phyloP scores from a whole-genome alignment of 2,329 filamentous ascomycete genomes.

The Hypocreales sp. region DNA sequence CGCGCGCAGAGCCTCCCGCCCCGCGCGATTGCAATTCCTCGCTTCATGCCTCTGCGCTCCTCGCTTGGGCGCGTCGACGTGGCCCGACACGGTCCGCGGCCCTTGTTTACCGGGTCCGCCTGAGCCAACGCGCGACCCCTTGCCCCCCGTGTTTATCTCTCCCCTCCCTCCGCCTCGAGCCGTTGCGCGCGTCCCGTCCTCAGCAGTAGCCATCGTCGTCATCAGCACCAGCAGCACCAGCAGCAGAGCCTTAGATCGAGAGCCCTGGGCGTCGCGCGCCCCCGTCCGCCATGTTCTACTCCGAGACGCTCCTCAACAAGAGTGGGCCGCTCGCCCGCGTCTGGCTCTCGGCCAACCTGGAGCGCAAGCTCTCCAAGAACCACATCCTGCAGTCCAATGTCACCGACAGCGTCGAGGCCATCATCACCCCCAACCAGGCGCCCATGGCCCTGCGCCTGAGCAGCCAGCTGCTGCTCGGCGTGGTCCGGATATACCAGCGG shows the following conservation, averaged over 20 bases:
- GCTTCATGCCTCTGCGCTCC: conserved; percentile 14
- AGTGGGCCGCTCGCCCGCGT: conserved; percentile 93
- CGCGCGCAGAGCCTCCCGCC: conserved; percentile 9
- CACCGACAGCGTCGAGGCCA: conserved; percentile 85
- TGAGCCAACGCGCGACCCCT: conserved; percentile 13
- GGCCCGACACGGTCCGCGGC: conserved; percentile 10
- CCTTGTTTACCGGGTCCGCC: conserved; percentile 15
- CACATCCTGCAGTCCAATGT: conserved; percentile 92
- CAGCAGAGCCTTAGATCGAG: too few species aligned
- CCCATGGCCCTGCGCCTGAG: conserved; percentile 90
- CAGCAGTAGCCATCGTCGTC: too few species aligned
- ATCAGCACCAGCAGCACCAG: too few species aligned
- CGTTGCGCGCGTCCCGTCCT: too few species aligned
- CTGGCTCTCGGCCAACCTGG: conserved; percentile 95
- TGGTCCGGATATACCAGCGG: conserved; percentile 92
- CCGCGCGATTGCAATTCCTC: conserved; percentile 9
- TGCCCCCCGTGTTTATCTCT: conserved; percentile 11
- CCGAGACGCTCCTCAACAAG: conserved; percentile 88
- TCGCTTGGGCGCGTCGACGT: conserved; percentile 13
- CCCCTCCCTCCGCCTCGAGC: conserved; percentile 9
- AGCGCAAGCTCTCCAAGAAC: conserved; percentile 95
- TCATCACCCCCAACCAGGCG: conserved; percentile 83
- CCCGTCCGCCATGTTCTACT: conserved; percentile 77
- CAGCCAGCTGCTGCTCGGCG: conserved; percentile 84
- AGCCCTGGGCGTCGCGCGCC: conserved; percentile 15